Percentiles rank a stretch among this genome's conserved stretches.
phyloP scores from a whole-genome alignment of 75 land plant species.

The Pinus tabuliformis region DNA sequence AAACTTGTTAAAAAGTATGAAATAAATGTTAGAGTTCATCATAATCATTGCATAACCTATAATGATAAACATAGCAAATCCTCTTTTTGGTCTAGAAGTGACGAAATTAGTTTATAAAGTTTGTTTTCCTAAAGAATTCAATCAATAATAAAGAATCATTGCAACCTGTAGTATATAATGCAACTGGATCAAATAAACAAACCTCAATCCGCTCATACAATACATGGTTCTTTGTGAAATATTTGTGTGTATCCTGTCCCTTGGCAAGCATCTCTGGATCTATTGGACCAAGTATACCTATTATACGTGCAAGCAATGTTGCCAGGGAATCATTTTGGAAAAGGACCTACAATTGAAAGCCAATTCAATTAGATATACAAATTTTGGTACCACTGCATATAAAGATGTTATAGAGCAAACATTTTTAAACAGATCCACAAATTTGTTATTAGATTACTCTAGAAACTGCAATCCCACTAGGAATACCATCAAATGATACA shows the following conservation, averaged over 20 bases:
- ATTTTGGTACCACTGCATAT: too few species aligned
- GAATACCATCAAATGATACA: too few species aligned
- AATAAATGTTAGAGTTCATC: neutral
- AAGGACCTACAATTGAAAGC: constrained; percentile 51
- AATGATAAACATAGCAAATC: too few species aligned
- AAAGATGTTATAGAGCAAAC: too few species aligned
- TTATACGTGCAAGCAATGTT: constrained; percentile 80
- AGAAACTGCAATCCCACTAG: too few species aligned
- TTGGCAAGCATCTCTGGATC: constrained; percentile 77
- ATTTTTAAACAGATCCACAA: too few species aligned
- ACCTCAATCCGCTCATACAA: constrained; percentile 88
- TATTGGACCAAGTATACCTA: constrained; percentile 89
- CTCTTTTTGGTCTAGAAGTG: too few species aligned
- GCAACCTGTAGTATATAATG: neutral
- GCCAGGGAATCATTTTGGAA: constrained; percentile 89
- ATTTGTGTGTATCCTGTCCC: constrained; percentile 87
- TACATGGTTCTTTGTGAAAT: constrained; percentile 80
- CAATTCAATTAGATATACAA: too few species aligned
- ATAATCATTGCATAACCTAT: neutral
- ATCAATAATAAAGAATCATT: neutral
- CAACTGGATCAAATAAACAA: neutral
- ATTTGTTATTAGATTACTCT: too few species aligned
- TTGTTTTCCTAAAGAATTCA: neutral
- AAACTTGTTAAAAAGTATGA: neutral
- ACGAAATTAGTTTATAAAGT: neutral